Conservation (phyloP, 2,329 filamentous ascomycete genomes). For the Aureobasidium sp. region DNA sequence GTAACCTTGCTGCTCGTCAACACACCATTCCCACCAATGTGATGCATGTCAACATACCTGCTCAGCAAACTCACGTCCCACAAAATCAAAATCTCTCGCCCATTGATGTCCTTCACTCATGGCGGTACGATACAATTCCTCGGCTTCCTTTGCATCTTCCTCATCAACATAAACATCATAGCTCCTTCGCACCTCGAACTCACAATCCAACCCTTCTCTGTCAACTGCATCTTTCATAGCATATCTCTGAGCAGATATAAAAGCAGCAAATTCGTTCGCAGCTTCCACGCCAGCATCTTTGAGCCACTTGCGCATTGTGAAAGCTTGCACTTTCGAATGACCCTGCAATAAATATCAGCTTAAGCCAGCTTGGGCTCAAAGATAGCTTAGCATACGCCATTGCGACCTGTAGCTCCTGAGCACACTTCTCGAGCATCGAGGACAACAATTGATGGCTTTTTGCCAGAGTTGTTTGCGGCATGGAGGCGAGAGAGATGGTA, state of each 20-base stretch:
- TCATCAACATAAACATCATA: constrained; percentile 23
- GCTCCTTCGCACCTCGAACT: constrained; percentile 33
- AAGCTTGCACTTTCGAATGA: constrained; percentile 29
- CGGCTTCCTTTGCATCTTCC: constrained; percentile 24
- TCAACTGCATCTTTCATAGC: constrained; percentile 30
- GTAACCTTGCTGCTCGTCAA: constrained; percentile 20
- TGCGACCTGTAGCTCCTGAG: constrained; percentile 32
- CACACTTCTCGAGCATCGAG: constrained; percentile 32
- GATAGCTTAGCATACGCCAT: constrained; percentile 22
- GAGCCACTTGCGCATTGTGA: constrained; percentile 20
- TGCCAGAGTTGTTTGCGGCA: constrained; percentile 12
- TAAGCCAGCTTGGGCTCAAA: too few relatives aligned
- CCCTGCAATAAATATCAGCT: too few relatives aligned
- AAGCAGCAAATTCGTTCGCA: constrained; percentile 23
- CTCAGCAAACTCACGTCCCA: neutral
- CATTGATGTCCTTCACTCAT: constrained; percentile 17
- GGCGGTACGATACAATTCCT: constrained; percentile 18
- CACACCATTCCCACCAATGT: too few relatives aligned
- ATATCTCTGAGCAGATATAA: constrained; percentile 22
- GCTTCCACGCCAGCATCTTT: constrained; percentile 20
- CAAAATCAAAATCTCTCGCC: neutral
- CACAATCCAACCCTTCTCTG: constrained; percentile 34
- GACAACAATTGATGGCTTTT: constrained; percentile 25
- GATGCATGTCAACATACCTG: too few relatives aligned
- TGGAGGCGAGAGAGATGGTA: constrained; percentile 24